These are phyloP conservation scores for Candida michaelii DNA, from an alignment of 805 yeast species.

Conservation along the genomic window DNA sequence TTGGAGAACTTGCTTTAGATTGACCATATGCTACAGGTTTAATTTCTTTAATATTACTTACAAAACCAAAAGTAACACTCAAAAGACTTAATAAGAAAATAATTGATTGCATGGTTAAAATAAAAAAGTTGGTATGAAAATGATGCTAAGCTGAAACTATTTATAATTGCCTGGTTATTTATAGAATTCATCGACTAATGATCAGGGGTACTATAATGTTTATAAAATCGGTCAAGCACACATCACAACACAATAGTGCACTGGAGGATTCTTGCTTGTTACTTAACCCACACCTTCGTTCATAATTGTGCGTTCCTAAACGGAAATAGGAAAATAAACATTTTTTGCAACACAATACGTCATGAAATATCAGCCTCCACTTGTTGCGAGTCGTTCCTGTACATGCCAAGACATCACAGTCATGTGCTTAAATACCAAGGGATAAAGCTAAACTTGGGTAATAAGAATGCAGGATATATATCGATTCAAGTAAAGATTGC, in stretches of 20 bases:
- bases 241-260: neutral
- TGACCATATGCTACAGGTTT: neutral
- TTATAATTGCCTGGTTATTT: neutral
- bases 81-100: neutral
- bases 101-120: neutral
- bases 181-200: neutral
- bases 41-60: neutral
- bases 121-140: neutral
- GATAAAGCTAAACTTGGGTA: no score
- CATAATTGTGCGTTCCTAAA: neutral
- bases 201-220: neutral
- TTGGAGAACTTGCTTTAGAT: neutral
- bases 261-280: neutral
- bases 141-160: neutral
- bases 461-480: no score
- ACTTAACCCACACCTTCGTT: neutral
- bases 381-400: constrained; percentile 1
- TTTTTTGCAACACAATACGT: constrained; percentile 3
- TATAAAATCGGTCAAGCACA: neutral
- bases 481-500: no score
- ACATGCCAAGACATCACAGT: neutral
- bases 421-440: no score
- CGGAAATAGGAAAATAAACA: constrained; percentile 3
- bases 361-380: constrained; percentile 1
- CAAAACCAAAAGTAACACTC: neutral